Evolutionary conservation across 116 monocot species (phyloP).

Genomic region (Papilionanthe hybrid): DNA sequence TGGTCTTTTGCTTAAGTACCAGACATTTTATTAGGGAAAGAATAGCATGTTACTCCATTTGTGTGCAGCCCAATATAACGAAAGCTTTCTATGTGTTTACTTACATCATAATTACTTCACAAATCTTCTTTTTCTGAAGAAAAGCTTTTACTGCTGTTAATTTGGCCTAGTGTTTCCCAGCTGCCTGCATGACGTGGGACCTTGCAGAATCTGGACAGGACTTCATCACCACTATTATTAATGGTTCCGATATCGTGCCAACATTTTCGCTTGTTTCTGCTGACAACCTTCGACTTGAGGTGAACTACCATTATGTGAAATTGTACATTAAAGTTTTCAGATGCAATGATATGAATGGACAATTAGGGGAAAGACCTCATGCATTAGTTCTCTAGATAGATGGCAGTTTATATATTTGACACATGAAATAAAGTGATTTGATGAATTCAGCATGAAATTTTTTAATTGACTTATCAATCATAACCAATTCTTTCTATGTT

Average conservation of each 20-base stretch:
- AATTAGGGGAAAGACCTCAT: background rate
- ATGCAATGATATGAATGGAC: background rate
- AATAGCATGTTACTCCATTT: background rate
- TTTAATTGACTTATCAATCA: background rate
- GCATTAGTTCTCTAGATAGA: too few species aligned
- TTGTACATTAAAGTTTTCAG: background rate
- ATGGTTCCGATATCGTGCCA: slow-evolving; percentile 63
- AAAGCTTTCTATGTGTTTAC: background rate
- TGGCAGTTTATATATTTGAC: too few species aligned
- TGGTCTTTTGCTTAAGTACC: background rate
- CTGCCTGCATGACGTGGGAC: slow-evolving; percentile 84
- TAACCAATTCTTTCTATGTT: background rate
- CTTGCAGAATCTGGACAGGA: slow-evolving; percentile 70
- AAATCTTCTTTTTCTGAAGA: background rate
- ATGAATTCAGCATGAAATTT: too few species aligned
- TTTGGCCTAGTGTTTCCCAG: slow-evolving; percentile 16
- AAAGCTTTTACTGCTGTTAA: background rate
- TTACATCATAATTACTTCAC: background rate
- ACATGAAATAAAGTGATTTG: too few species aligned
- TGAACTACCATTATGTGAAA: slow-evolving; percentile 6
- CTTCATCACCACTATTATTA: slow-evolving; percentile 60
- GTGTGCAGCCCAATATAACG: background rate
- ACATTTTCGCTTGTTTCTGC: slow-evolving; percentile 60
- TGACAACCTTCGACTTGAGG: slow-evolving; percentile 71
- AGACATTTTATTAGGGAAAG: background rate